Percentiles rank a stretch among this genome's conserved stretches.
Evolutionary conservation across 805 yeast genomes (phyloP).

Genomic region (Saccharomycopsis sp.): DNA sequence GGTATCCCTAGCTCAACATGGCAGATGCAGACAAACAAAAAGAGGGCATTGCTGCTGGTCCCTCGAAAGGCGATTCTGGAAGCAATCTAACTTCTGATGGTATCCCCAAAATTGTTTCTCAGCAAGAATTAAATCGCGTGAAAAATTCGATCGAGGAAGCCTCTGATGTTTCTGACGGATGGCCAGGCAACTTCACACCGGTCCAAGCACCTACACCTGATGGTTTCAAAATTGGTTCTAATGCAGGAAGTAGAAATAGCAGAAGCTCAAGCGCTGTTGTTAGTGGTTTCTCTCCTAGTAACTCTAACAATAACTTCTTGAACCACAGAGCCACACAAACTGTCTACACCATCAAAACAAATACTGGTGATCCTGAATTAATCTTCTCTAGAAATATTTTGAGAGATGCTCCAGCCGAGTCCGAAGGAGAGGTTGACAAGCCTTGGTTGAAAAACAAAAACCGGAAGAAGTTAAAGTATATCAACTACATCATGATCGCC

Average conservation of each 20-base stretch:
- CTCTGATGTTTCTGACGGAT: neutral
- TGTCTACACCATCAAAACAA: neutral
- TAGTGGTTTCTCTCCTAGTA: neutral
- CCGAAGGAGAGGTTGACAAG: neutral
- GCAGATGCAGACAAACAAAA: neutral
- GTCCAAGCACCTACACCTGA: neutral
- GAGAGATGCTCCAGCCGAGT: neutral
- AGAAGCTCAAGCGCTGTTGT: neutral
- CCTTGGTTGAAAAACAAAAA: neutral
- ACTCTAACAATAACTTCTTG: neutral
- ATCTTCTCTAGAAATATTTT: neutral
- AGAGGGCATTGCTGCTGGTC: no score
- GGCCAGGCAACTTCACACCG: neutral
- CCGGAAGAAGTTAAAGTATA: slow-evolving; percentile 1
- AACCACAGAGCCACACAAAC: neutral
- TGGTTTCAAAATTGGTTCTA: neutral
- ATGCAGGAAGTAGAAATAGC: neutral
- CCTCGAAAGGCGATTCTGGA: no score
- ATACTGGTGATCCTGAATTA: neutral
- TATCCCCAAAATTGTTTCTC: neutral
- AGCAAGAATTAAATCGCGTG: neutral
- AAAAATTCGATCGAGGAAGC: neutral
- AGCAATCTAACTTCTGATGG: neutral
- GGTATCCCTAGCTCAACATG: no score
- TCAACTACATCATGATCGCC: neutral